phyloP scores from a whole-genome alignment of 495 filamentous ascomycete species.

The Hypoxylon crocopeplum region DNA sequence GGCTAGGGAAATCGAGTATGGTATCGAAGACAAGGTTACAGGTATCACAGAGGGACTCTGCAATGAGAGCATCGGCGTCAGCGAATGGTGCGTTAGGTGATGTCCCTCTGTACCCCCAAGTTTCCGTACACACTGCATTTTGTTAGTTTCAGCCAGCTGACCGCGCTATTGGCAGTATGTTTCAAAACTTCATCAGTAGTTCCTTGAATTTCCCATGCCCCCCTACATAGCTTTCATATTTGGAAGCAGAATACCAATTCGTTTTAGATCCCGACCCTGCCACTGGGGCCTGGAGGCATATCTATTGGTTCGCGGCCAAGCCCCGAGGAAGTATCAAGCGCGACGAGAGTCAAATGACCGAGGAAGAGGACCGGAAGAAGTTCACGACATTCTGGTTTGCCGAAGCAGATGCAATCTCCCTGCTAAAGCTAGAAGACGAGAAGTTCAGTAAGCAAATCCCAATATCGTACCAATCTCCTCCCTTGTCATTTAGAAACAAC shows the following conservation, averaged over 20 bases:
- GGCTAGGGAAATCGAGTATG: constrained; percentile 14
- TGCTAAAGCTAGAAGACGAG: constrained; percentile 41
- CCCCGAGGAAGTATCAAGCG: constrained; percentile 28
- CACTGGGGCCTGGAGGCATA: constrained; percentile 43
- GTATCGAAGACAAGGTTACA: constrained; percentile 34
- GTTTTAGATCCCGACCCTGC: constrained; percentile 40
- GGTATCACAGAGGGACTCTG: constrained; percentile 38
- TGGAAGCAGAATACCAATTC: constrained; percentile 17
- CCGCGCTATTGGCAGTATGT: constrained; percentile 22
- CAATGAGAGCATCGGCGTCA: constrained; percentile 41
- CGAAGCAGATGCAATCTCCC: constrained; percentile 31
- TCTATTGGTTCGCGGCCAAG: constrained; percentile 43
- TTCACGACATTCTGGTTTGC: constrained; percentile 40
- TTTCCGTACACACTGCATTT: constrained; percentile 3
- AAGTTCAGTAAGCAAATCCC: constrained; percentile 38
- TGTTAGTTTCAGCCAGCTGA: constrained; percentile 16
- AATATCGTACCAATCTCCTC: too few species aligned
- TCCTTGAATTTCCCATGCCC: neutral
- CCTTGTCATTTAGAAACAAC: too few species aligned
- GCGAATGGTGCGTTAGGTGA: constrained; percentile 38
- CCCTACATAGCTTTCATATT: neutral
- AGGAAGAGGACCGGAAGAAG: constrained; percentile 40
- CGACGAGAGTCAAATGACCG: constrained; percentile 33
- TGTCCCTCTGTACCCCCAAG: neutral
- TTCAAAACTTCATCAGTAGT: neutral